These are phyloP conservation scores for Penicillium olsonii DNA, from an alignment of 2,329 filamentous ascomycete species.

Conservation along the genomic window DNA sequence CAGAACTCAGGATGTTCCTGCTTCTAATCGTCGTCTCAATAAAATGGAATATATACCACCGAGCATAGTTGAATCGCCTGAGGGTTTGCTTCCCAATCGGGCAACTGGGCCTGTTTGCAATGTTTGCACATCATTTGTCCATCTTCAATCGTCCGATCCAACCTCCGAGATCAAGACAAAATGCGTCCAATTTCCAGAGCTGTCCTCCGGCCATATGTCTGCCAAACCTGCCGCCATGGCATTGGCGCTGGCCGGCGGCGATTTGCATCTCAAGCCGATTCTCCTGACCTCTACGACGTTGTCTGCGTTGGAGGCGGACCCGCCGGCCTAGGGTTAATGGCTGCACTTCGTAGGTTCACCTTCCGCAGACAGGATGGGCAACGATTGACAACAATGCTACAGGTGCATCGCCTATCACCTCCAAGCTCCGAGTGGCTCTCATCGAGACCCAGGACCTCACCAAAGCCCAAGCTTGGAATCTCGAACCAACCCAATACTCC, in stretches of 20 bases:
- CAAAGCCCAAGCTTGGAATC: constrained; percentile 66
- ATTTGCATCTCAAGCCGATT: constrained; percentile 37
- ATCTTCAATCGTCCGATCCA: constrained; percentile 16
- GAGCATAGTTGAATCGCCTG: no score
- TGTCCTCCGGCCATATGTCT: constrained; percentile 41
- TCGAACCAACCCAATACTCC: constrained; percentile 71
- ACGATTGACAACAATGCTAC: constrained; percentile 7
- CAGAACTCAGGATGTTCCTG: no score
- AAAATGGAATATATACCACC: no score
- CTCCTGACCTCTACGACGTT: constrained; percentile 83
- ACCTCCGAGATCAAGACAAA: constrained; percentile 18
- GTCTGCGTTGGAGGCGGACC: constrained; percentile 89
- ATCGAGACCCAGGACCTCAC: constrained; percentile 85
- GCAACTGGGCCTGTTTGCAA: constrained; percentile 15
- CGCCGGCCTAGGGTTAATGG: constrained; percentile 79
- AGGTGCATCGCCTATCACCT: constrained; percentile 76
- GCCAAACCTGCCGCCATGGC: constrained; percentile 40
- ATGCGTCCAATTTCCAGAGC: constrained; percentile 39
- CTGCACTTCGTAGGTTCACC: constrained; percentile 66
- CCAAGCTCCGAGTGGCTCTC: constrained; percentile 78
- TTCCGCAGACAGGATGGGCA: neutral
- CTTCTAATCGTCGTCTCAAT: no score
- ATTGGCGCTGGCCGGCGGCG: constrained; percentile 27
- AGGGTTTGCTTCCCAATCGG: neutral
- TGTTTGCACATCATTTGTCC: constrained; percentile 25